Percentiles rank a stretch among this genome's conserved stretches.
Evolutionary conservation across 345 rosid genomes (phyloP).

Genomic region (Eucalyptus paniculata): DNA sequence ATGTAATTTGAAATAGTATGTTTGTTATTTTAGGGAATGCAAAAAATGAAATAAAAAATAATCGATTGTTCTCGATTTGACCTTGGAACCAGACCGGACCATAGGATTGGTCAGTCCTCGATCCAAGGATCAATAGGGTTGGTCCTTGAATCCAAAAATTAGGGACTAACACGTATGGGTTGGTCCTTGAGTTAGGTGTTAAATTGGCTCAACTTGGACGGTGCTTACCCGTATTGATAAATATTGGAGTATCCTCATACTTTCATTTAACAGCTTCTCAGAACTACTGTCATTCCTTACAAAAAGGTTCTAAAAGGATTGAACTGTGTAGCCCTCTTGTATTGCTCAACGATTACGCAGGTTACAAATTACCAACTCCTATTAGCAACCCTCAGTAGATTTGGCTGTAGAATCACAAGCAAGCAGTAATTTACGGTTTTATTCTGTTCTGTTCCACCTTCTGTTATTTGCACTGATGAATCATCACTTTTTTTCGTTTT

Average conservation of each 20-base stretch:
- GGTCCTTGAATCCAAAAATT: no score
- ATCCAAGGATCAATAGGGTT: no score
- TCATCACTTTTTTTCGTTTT: background rate
- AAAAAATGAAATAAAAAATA: no score
- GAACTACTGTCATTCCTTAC: background rate
- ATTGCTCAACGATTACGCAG: background rate
- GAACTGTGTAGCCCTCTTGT: background rate
- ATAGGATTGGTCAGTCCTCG: no score
- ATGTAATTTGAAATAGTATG: no score
- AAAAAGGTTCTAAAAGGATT: background rate
- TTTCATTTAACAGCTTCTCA: accelerated
- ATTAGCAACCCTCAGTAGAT: background rate
- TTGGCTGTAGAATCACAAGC: background rate
- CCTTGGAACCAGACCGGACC: accelerated
- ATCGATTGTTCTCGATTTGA: accelerated
- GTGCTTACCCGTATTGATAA: background rate
- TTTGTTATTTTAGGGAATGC: no score
- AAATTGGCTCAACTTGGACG: accelerated
- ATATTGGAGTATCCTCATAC: background rate
- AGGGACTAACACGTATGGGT: accelerated
- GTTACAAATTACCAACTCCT: background rate
- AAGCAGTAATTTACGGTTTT: background rate
- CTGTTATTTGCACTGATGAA: background rate
- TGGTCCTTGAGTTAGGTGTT: no score
- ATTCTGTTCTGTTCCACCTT: background rate